Evolutionary conservation across 805 yeast genomes (phyloP), one percentile per base, ranked within the genome.

Genomic region (Komagataella phaffii): DNA sequence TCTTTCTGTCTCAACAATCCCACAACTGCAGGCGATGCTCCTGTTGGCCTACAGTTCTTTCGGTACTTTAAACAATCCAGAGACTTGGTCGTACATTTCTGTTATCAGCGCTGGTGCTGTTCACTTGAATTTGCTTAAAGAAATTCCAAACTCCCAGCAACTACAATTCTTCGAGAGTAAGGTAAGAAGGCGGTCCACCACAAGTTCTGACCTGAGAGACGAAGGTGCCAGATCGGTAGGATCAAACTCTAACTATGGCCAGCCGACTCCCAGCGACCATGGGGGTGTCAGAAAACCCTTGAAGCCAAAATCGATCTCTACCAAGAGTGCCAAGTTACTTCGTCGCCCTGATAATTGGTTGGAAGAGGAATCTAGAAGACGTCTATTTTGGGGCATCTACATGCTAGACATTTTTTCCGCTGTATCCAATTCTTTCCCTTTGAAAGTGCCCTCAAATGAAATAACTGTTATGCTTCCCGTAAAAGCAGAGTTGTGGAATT

Each of bases 311-410:
- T 50, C 57, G 24, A 46, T 63, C 49, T 54, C 56, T 7, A 54
- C 63, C 3, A 55, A 56, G 46, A 49, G 56, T 17, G 55, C 59
- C 6, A 53, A 56, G 36, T 23, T 59, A 7, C 50, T 59, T 19
- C 50, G 51, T 21, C 59, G 56, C 36, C 62, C 64, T 1, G 61
- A 61, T 17, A 61, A 64, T 48, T 69, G 73, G 71, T 61, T 67
- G n/a, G 72, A 69, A 50, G 64, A 58, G 17, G 72, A 69, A 49
- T 60, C 63, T 6, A 61, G 71, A 64, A 53, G 59, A 62, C 51
- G 72, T 61, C 17, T 63, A 56, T 52, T 59, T 59, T 51, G 68
- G 70, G 69, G 70, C 59, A 46, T 70, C 56, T 58, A 66, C 57
- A 53, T 60, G 19, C 50, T 69, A 47, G 73, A 69, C 53, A 62